Conservation (phyloP, 2,329 filamentous ascomycete species). For the Aspergillus sp. region DNA sequence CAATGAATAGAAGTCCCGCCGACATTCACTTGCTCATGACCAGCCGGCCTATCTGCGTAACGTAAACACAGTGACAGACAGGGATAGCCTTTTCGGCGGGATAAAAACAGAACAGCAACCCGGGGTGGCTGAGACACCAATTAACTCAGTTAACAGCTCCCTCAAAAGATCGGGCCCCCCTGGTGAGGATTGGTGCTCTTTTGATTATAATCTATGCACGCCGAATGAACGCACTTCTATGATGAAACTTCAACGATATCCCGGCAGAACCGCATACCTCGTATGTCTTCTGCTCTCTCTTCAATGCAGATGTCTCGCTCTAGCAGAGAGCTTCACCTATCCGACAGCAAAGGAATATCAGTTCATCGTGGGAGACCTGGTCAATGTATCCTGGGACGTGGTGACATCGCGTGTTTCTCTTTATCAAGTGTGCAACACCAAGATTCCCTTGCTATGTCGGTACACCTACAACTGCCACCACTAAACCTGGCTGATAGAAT, state of each 20-base stretch:
- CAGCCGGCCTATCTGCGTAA: background rate
- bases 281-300: background rate
- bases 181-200: background rate
- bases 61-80: background rate
- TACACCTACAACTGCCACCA: background rate
- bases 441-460: background rate
- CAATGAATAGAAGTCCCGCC: background rate
- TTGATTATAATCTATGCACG: background rate
- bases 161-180: background rate
- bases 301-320: background rate
- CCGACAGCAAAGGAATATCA: background rate
- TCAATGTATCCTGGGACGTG: constrained; percentile 14
- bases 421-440: background rate
- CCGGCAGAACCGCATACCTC: background rate
- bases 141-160: background rate
- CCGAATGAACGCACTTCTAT: background rate
- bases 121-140: background rate
- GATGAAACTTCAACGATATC: background rate
- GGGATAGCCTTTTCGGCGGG: background rate
- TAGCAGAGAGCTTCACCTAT: constrained; percentile 5
- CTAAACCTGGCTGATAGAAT: background rate
- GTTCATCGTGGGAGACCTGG: constrained; percentile 9
- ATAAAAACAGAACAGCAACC: background rate
- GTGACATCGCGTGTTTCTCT: constrained; percentile 9
- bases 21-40: background rate